phyloP scores from a whole-genome alignment of 1,284 basidiomycete genomes.

The Leccinum subspadiceum region DNA sequence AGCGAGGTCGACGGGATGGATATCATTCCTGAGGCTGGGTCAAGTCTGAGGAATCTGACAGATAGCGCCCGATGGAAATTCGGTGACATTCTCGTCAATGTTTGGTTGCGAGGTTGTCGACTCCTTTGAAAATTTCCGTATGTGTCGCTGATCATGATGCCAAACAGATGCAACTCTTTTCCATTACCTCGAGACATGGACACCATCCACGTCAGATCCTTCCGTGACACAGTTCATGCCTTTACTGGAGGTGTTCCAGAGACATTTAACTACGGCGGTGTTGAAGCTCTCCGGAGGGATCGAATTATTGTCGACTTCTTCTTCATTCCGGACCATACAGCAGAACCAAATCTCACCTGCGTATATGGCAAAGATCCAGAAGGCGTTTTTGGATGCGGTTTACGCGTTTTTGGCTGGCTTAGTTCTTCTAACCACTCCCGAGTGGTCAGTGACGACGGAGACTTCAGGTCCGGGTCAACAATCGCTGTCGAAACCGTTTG shows the following conservation, averaged over 20 bases:
- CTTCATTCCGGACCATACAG: conserved; percentile 46
- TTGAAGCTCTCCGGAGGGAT: conserved; percentile 85
- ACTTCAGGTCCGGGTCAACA: conserved; percentile 16
- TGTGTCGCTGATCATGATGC: conserved; percentile 9
- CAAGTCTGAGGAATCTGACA: conserved; percentile 70
- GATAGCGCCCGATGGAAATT: conserved; percentile 89
- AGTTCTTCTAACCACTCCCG: conserved; percentile 78
- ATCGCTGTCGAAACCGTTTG: conserved; percentile 26
- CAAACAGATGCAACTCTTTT: conserved; percentile 81
- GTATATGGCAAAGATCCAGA: conserved; percentile 74
- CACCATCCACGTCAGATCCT: conserved; percentile 53
- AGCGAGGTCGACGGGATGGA: conserved; percentile 83
- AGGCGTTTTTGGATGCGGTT: conserved; percentile 84
- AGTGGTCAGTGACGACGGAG: conserved; percentile 51
- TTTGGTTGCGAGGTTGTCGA: conserved; percentile 79
- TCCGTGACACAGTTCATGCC: conserved; percentile 68
- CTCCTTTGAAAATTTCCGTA: neutral
- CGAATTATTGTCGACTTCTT: conserved; percentile 49
- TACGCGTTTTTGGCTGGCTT: conserved; percentile 92
- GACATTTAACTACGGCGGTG: conserved; percentile 74
- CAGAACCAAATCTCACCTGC: conserved; percentile 58
- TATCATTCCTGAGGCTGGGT: conserved; percentile 71
- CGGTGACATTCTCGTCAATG: conserved; percentile 73
- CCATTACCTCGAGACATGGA: conserved; percentile 87
- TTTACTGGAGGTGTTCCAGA: conserved; percentile 82